Evolutionary conservation across 208 protist genomes (phyloP).

Genomic region (Phytomonas sp.): DNA sequence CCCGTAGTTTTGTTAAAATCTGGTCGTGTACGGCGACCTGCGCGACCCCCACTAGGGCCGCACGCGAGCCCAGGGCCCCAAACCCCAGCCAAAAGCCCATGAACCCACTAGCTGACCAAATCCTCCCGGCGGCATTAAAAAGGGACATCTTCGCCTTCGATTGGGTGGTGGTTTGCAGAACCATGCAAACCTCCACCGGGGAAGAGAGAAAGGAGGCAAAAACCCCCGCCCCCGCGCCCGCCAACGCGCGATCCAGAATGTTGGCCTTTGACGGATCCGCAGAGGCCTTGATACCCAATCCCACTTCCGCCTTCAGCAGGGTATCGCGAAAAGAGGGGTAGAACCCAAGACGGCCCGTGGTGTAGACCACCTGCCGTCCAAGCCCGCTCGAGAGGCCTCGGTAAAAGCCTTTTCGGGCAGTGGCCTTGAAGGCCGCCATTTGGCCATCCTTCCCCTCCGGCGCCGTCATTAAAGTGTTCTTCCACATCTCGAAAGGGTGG

Average conservation of each 20-base stretch:
- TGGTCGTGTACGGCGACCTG: conserved; percentile 92
- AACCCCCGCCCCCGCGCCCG: conserved; percentile 63
- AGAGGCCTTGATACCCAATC: conserved; percentile 24
- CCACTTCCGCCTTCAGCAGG: conserved; percentile 41
- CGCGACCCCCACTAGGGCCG: conserved; percentile 75
- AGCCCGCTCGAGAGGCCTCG: conserved; percentile 73
- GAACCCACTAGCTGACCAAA: conserved; percentile 49
- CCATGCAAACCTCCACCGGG: conserved; percentile 85
- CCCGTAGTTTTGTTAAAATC: conserved; percentile 64
- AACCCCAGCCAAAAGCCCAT: conserved; percentile 80
- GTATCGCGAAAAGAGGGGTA: conserved; percentile 86
- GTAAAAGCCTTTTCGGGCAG: conserved; percentile 64
- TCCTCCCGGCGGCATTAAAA: conserved; percentile 22
- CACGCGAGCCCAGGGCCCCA: conserved; percentile 67
- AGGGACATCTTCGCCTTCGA: conserved; percentile 49
- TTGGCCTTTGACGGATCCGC: conserved; percentile 45
- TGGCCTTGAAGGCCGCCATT: conserved; percentile 28
- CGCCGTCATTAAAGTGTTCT: conserved; percentile 87
- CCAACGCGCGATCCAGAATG: conserved; percentile 63
- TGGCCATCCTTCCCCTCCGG: conserved; percentile 37
- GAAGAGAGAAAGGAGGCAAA: conserved; percentile 84
- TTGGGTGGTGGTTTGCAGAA: conserved; percentile 82
- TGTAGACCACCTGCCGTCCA: conserved; percentile 88
- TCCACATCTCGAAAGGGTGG: conserved; percentile 92
- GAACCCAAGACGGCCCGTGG: conserved; percentile 76